These are phyloP conservation scores for Daldinia sp. DNA, from an alignment of 2,329 filamentous ascomycete genomes.

Conservation along the genomic window DNA sequence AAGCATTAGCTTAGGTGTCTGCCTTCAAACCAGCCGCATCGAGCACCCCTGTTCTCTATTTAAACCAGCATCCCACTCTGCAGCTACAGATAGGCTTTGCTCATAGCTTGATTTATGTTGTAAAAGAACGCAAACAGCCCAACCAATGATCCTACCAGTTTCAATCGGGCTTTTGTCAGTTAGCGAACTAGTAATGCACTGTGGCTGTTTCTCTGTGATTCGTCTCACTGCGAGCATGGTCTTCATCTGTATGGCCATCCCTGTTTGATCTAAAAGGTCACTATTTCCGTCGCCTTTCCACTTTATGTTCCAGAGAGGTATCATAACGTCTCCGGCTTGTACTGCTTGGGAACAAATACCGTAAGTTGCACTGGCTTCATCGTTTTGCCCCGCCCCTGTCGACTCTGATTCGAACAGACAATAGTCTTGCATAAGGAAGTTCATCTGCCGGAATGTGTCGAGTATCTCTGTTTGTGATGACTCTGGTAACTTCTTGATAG, in stretches of 20 bases:
- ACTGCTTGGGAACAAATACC: no score
- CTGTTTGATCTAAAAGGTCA: neutral
- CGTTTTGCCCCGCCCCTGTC: neutral
- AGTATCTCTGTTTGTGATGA: neutral
- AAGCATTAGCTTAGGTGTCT: neutral
- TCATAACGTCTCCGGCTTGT: no score
- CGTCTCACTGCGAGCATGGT: neutral
- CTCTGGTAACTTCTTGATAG: no score
- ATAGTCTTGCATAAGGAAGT: neutral
- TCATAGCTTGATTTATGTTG: neutral
- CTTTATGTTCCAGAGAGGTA: no score
- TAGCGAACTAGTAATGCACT: neutral
- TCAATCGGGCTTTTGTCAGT: neutral
- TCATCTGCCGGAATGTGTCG: neutral
- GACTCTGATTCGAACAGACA: slow-evolving; percentile 4
- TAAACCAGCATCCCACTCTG: neutral
- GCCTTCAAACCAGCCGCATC: neutral
- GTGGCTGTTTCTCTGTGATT: neutral
- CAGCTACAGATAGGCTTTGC: neutral
- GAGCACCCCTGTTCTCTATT: neutral
- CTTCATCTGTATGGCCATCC: neutral
- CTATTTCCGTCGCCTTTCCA: no score
- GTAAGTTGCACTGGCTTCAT: no score
- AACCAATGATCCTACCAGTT: neutral
- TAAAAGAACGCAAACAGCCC: neutral